Conservation (phyloP, 176 grass and related monocot genomes). For the Elaeis guineensis region DNA sequence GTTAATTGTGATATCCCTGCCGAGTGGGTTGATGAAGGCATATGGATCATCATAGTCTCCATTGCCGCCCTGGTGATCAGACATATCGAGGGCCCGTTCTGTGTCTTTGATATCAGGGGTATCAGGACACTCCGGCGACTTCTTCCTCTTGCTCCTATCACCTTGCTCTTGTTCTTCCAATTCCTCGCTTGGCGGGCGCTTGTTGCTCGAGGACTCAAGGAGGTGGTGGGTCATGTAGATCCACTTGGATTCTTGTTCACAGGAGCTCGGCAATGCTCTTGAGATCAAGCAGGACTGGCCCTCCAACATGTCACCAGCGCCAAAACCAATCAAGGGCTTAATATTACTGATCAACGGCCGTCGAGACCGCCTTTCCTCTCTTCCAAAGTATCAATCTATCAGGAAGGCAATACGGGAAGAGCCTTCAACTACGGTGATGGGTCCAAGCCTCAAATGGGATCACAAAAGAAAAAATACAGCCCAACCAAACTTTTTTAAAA, state of each 20-base stretch:
- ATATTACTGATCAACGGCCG: not conserved
- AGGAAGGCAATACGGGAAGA: not conserved
- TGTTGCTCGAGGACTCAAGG: conserved; percentile 14
- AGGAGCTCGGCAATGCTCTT: conserved; percentile 47
- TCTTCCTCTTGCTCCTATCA: conserved; percentile 50
- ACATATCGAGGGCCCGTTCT: conserved; percentile 15
- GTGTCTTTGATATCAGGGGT: conserved; percentile 64
- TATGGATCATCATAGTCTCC: conserved; percentile 18
- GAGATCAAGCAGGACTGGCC: conserved; percentile 48
- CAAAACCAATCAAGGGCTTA: not conserved
- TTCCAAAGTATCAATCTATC: not conserved
- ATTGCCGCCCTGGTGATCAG: conserved; percentile 7
- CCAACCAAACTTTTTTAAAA: not conserved
- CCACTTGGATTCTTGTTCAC: conserved; percentile 50
- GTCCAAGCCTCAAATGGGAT: not conserved
- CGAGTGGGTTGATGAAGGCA: conserved; percentile 60
- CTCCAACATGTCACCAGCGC: conserved; percentile 50
- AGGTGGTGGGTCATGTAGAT: conserved; percentile 28
- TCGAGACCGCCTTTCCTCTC: not conserved
- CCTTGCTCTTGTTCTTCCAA: conserved; percentile 28
- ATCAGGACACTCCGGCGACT: conserved; percentile 60
- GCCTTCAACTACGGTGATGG: not conserved
- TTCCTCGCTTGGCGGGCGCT: conserved; percentile 13
- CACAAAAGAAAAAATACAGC: not conserved
- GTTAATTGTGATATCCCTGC: conserved; percentile 63